These are phyloP conservation scores for Apiospora aurea DNA, from an alignment of 2,329 filamentous ascomycete species.

Conservation along the genomic window DNA sequence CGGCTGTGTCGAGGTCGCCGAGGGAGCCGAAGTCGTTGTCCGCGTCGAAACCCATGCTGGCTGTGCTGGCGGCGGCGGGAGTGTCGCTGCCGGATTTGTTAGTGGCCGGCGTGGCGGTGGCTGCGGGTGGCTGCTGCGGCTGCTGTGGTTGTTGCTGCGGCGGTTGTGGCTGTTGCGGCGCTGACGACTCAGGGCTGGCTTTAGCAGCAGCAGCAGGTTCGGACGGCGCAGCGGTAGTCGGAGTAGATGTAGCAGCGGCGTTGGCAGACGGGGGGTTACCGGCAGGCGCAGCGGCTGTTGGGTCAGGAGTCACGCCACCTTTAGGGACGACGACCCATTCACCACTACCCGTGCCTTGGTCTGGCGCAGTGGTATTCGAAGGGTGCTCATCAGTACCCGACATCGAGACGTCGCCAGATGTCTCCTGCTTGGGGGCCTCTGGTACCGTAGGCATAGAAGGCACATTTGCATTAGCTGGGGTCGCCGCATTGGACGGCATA, in stretches of 20 bases:
- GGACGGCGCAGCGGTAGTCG: conserved; percentile 22
- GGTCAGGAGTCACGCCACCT: conserved; percentile 56
- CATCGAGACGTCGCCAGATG: conserved; percentile 61
- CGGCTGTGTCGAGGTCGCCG: conserved; percentile 73
- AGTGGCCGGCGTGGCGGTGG: not conserved
- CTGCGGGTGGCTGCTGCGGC: not conserved
- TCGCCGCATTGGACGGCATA: conserved; percentile 62
- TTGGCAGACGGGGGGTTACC: conserved; percentile 20
- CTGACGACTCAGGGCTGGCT: conserved; percentile 33
- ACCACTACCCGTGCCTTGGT: conserved; percentile 60
- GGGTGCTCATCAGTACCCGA: conserved; percentile 56
- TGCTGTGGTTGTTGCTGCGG: conserved; percentile 44
- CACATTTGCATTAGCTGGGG: conserved; percentile 57
- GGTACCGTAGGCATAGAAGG: conserved; percentile 49
- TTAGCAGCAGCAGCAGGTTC: conserved; percentile 34
- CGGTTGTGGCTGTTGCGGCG: not conserved
- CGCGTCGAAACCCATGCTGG: conserved; percentile 49
- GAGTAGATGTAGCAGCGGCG: conserved; percentile 25
- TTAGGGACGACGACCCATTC: conserved; percentile 82
- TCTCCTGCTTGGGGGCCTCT: conserved; percentile 33
- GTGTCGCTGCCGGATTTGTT: conserved; percentile 51
- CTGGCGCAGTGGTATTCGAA: conserved; percentile 50
- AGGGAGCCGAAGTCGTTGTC: conserved; percentile 71
- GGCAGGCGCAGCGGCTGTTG: conserved; percentile 31
- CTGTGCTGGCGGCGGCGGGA: conserved; percentile 41